phyloP scores from a whole-genome alignment of 1,139 yeast species.

The Yamadazyma sp. region DNA sequence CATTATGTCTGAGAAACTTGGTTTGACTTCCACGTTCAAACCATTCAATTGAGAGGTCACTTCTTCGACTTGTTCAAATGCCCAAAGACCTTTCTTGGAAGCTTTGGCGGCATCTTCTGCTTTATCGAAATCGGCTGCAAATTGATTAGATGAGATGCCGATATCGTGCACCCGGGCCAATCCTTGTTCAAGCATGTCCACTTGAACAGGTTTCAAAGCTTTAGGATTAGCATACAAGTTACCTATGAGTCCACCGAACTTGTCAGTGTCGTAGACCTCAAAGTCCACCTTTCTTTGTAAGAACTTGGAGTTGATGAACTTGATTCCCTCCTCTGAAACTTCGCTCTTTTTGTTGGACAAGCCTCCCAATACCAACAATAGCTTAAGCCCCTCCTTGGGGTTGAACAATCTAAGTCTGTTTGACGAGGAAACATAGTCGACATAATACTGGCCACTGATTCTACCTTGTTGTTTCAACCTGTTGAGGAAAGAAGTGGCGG shows the following conservation, averaged over 20 bases:
- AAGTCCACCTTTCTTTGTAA: conserved; percentile 75
- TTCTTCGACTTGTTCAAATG: conserved; percentile 29
- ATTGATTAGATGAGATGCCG: conserved; percentile 61
- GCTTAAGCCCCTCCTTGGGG: conserved; percentile 70
- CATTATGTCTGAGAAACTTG: conserved; percentile 61
- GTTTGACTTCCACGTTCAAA: conserved; percentile 29
- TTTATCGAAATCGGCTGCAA: conserved; percentile 49
- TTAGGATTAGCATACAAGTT: conserved; percentile 57
- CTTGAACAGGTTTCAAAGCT: conserved; percentile 56
- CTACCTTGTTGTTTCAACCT: conserved; percentile 67
- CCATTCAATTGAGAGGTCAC: conserved; percentile 36
- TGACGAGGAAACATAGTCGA: conserved; percentile 69
- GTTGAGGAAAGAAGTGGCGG: conserved; percentile 74
- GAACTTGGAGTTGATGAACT: conserved; percentile 53
- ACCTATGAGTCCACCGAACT: conserved; percentile 81
- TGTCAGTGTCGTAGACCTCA: conserved; percentile 69
- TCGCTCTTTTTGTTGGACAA: conserved; percentile 52
- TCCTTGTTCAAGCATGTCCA: conserved; percentile 63
- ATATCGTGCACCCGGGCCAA: conserved; percentile 64
- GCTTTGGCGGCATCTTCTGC: conserved; percentile 66
- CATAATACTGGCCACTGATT: conserved; percentile 58
- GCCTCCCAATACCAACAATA: conserved; percentile 78
- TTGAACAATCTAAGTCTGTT: conserved; percentile 66
- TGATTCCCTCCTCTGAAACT: conserved; percentile 54
- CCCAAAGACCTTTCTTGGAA: conserved; percentile 66